Evolutionary conservation across 2,329 filamentous ascomycete genomes (phyloP), one percentile per base, ranked within the genome.

Genomic region (Xylaria sp.): DNA sequence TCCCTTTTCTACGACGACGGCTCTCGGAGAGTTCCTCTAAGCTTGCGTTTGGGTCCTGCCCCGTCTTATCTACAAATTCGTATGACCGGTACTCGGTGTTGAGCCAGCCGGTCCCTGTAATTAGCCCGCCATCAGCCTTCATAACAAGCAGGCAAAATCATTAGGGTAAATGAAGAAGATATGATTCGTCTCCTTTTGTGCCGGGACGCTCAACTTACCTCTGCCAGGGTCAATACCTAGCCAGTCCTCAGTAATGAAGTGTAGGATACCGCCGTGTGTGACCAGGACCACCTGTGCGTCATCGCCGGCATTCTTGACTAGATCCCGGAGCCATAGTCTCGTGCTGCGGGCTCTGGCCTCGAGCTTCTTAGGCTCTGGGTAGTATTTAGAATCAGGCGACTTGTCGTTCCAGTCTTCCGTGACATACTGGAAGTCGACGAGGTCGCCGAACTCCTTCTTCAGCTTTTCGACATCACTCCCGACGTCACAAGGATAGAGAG

Each of bases 221-320:
- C 69, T 71, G 0, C 75, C 74, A 3, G 83, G 74, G 74, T 80
- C 77, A 28, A 87, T 85, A 49, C 89, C 91, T 63, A 88, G 84
- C 88, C 90, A 97, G 75, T 97, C 93, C 73, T 94, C 88, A 0
- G 93, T 96, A 71, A 97, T 82, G 75, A 93, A 97, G 79, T 97
- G 94, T 74, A 97, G 78, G 74, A 94, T 92, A 0, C 92, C 92
- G 1, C 94, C 94, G 75, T 97, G 94, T 3, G 93, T 91, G 7
- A 97, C 93, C 1, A 94, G 85, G 0, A 91, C 88, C 33, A 97
- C 87, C 73, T 95, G 87, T 3, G 82, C 83, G 74, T 92, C 89
- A 5, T 77, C 75, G 1, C 76, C 81, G 1, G 78, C 78, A 33
- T 75, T 74, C 83, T 79, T 42, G 60, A 82, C 75, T 49, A 86